phyloP scores from a whole-genome alignment of 2,329 filamentous ascomycete genomes.

The Cyphellophora europaea region DNA sequence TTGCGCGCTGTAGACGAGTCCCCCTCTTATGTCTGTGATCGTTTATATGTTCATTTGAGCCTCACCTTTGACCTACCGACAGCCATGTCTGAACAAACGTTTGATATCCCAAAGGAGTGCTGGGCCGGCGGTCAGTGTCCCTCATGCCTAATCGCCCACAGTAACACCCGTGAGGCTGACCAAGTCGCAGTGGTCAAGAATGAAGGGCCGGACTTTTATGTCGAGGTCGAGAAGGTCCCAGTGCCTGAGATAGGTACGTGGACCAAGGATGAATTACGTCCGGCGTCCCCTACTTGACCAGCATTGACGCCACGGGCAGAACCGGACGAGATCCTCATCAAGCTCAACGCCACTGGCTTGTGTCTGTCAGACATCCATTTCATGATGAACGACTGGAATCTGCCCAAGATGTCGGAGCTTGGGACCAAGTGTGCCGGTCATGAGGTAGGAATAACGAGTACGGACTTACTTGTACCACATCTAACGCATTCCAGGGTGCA shows the following conservation, averaged over 20 bases:
- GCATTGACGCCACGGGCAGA: not conserved
- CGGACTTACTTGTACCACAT: too few species aligned
- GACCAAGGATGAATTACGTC: too few species aligned
- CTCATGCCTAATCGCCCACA: not conserved
- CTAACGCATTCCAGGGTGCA: slow-evolving; percentile 37
- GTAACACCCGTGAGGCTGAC: not conserved
- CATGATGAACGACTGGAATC: slow-evolving; percentile 27
- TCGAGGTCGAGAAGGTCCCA: slow-evolving; percentile 18
- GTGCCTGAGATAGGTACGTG: slow-evolving; percentile 18
- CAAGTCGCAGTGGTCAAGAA: slow-evolving; percentile 10
- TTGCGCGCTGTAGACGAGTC: too few species aligned
- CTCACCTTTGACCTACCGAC: too few species aligned
- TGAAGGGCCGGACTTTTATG: slow-evolving; percentile 18
- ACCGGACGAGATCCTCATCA: slow-evolving; percentile 31
- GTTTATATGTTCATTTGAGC: too few species aligned
- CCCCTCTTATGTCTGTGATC: too few species aligned
- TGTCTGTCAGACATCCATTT: slow-evolving; percentile 50
- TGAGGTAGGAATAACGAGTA: too few species aligned
- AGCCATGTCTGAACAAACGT: slow-evolving; percentile 14
- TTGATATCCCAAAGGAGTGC: slow-evolving; percentile 19
- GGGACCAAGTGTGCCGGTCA: slow-evolving; percentile 29
- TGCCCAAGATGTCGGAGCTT: slow-evolving; percentile 7
- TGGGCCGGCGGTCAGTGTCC: slow-evolving; percentile 12
- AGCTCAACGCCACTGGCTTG: slow-evolving; percentile 47
- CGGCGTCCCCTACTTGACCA: too few species aligned